These are phyloP conservation scores for Eudorina sp. DNA, from an alignment of 139 green algal genomes.

Conservation along the genomic window DNA sequence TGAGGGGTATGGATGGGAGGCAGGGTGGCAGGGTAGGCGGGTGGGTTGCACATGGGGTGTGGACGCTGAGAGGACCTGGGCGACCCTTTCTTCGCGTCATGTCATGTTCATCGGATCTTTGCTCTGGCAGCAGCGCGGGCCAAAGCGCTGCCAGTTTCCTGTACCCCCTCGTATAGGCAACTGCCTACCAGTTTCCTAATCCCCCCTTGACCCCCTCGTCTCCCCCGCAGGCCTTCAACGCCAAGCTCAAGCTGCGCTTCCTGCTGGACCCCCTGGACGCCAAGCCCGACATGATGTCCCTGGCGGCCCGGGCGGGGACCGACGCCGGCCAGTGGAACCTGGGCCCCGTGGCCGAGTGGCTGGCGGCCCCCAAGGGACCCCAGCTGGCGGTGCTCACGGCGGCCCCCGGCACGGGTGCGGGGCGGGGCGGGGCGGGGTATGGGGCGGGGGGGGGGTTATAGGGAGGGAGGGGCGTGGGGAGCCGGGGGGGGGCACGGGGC, in stretches of 20 bases:
- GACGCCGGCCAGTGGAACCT: conserved; percentile 10
- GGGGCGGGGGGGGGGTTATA: background rate
- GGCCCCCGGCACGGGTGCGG: conserved; percentile 9
- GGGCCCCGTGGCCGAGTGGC: conserved; percentile 17
- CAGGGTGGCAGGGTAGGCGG: background rate
- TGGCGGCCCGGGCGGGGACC: conserved; percentile 1
- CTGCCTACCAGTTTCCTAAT: no score
- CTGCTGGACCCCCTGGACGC: conserved; percentile 44
- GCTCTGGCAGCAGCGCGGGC: no score
- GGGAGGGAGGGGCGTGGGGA: background rate
- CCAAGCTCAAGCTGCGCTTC: conserved; percentile 50
- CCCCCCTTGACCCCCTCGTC: background rate
- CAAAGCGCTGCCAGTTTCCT: no score
- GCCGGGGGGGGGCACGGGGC: no score
- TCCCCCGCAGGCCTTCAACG: conserved; percentile 25
- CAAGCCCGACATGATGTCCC: conserved; percentile 11
- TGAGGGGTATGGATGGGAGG: no score
- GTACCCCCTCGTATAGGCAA: no score
- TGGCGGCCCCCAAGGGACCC: background rate
- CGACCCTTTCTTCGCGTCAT: no score
- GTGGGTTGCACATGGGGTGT: no score
- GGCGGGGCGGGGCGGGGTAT: background rate
- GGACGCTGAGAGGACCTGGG: no score
- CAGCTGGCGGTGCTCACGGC: conserved; percentile 33
- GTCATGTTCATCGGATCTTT: no score